Base-by-base conservation (phyloP, 2,329 filamentous ascomycete species). In the Emmonsiellopsis sp. region DNA sequence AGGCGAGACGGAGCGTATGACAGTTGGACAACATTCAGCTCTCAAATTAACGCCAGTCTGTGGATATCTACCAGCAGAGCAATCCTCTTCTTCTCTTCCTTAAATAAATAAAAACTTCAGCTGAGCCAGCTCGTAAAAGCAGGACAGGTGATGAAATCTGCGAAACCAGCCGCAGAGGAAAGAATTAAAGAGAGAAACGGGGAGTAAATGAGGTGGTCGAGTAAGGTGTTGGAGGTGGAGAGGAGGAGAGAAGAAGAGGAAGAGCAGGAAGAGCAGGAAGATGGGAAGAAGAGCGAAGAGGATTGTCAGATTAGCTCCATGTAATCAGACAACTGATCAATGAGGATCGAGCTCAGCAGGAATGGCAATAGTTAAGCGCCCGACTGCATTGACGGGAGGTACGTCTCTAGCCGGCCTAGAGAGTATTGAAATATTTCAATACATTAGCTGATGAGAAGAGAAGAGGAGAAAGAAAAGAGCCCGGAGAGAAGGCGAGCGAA, bases 111-210 rank as follows among this genome's bases (percentile, higher is more conserved):
- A 38, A 30, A 30, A 34, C 15, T 6, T 49, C 46, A 49, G 38
- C 35, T 49, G 16, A 40, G 15, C 7, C 34, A 40, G 46, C 20
- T 49, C 46, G 9, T 8, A 10, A 26, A 13, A 48, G 42, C 34
- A 46, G n/a, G 10, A 47, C 32, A 26, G n/a, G 9, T 37, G 34
- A 52, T 16, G 5, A 48, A 31, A 52, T 15, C 31, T 26, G 44
- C 53, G 53, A 55, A 52, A 46, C 53, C 53, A 49, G 53, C 47
- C 53, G 53, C 42, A 47, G 50, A 30, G 43, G 41, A 51, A 54
- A 15, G 20, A 48, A 44, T 49, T 32, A 38, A 49, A 13, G 34
- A 49, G 32, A 45, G 6, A 20, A 45, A 35, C 8, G 15, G 46
- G 13, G 8, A 38, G 20, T 49, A 11, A 20, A 13, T 26, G 3